A percentile compares a stretch with the other conserved stretches of the same genome.
phyloP scores from a whole-genome alignment of 2,329 filamentous ascomycete species.

The Ampelomyces quisqualis region DNA sequence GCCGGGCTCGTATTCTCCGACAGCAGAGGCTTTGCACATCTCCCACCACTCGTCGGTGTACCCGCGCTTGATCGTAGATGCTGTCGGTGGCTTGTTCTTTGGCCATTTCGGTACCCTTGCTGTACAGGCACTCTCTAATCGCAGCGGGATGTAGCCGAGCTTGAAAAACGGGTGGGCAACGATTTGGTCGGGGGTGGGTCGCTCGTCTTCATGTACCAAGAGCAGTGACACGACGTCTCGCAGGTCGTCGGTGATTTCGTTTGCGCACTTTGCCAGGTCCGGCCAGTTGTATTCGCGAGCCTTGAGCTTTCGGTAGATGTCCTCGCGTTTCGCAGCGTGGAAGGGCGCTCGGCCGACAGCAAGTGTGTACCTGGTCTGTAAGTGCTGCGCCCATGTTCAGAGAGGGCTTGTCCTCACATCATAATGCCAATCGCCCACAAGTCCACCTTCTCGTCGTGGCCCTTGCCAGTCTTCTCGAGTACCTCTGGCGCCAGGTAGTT shows the following conservation, averaged over 20 bases:
- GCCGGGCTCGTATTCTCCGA: conserved; percentile 51
- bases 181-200: conserved; percentile 75
- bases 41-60: conserved; percentile 55
- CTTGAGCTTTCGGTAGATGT: conserved; percentile 72
- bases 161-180: conserved; percentile 79
- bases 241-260: conserved; percentile 71
- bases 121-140: conserved; percentile 50
- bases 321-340: conserved; percentile 84
- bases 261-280: conserved; percentile 62
- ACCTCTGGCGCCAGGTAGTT: conserved; percentile 99
- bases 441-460: conserved; percentile 96
- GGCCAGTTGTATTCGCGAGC: conserved; percentile 80
- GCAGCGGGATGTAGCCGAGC: conserved; percentile 68
- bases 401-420: conserved; percentile 63
- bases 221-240: conserved; percentile 76
- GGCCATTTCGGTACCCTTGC: conserved; percentile 51
- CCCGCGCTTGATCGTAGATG: conserved; percentile 48
- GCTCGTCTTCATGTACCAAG: conserved; percentile 71
- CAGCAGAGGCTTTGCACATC: conserved; percentile 53
- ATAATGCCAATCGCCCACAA: conserved; percentile 98
- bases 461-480: conserved; percentile 87
- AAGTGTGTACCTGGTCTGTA: conserved; percentile 74
- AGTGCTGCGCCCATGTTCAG: conserved; percentile 18
- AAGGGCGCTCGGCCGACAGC: conserved; percentile 95
- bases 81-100: conserved; percentile 46